Evolutionary conservation across 1,284 basidiomycete genomes (phyloP), one percentile per base, ranked within the genome.

Genomic region (Trametes hirsuta): DNA sequence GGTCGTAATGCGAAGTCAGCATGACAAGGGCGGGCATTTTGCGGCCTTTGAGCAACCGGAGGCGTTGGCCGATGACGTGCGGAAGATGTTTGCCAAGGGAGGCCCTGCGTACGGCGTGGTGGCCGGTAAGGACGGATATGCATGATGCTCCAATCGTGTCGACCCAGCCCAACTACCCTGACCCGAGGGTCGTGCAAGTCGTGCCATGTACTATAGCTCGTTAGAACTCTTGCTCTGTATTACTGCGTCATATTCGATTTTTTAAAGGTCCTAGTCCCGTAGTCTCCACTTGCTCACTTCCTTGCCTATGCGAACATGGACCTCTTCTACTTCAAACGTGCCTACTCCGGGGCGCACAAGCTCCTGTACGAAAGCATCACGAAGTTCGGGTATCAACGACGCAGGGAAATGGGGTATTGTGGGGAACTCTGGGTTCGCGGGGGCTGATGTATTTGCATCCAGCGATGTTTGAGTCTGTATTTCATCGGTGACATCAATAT

Each of bases 291-390:
- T 73, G 68, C 70, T 76, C 12, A 84, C 73, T 5, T 88, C 83
- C 71, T 86, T 88, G 34, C 88, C 89, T 46, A 91, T 89, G 68
- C 81, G 86, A 37, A 86, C 77, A 48, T 77, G 76, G n/a, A 91
- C 70, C 55, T 77, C 76, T 47, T 79, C 78, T 4, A 80, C 81
- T 34, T 83, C 76, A 64, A 88, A 86, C 4, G 72, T 71, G 1
- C 84, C 83, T 4, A 79, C 77, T 34, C 74, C 75, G 22, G 80
- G 73, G 35, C 87, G 70, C 35, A 71, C 70, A 49, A 72, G 58
- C 3, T 61, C 57, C 4, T 70, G 52, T 11, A 76, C 75, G 57
- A 84, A 83, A 49, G 77, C 73, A 50, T 72, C 66, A 62, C 86
- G 85, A 53, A 92, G 76, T 6, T 68, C 64, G 21, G 76, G 64